Conservation (phyloP, 2,329 filamentous ascomycete genomes). For the Orbilia quercus region DNA sequence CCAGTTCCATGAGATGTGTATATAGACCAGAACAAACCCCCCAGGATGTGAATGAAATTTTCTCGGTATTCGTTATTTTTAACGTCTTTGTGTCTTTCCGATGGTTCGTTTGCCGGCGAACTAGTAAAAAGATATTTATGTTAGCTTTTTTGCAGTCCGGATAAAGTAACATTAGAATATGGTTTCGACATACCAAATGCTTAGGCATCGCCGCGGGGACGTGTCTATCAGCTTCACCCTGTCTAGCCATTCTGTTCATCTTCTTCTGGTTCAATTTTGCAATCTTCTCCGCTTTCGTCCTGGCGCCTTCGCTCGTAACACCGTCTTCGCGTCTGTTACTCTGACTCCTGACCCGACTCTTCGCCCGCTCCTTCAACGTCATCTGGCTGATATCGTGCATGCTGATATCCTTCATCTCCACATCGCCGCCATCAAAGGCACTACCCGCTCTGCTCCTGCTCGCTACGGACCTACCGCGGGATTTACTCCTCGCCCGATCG, state of each 20-base stretch:
- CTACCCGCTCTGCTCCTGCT: slow-evolving; percentile 71
- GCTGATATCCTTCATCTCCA: slow-evolving; percentile 63
- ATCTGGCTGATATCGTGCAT: slow-evolving; percentile 66
- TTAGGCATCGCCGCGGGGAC: slow-evolving; percentile 82
- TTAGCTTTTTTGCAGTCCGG: neutral
- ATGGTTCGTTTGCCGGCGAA: slow-evolving; percentile 91
- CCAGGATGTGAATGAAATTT: too few relatives aligned
- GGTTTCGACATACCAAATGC: slow-evolving; percentile 78
- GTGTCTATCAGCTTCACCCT: slow-evolving; percentile 96
- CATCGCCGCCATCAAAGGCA: slow-evolving; percentile 79
- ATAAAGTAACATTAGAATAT: neutral
- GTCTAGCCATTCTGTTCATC: slow-evolving; percentile 97
- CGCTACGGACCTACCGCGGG: slow-evolving; percentile 78
- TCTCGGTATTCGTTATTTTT: slow-evolving; percentile 61
- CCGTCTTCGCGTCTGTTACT: slow-evolving; percentile 77
- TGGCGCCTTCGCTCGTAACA: slow-evolving; percentile 74
- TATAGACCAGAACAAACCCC: too few relatives aligned
- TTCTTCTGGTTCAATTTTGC: slow-evolving; percentile 93
- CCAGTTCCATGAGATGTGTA: too few relatives aligned
- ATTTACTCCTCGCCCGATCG: slow-evolving; percentile 76
- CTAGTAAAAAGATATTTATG: slow-evolving; percentile 64
- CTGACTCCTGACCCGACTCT: slow-evolving; percentile 76
- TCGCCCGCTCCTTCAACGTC: slow-evolving; percentile 72
- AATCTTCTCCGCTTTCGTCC: slow-evolving; percentile 84
- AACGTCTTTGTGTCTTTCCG: slow-evolving; percentile 83